phyloP scores from a whole-genome alignment of 2,329 filamentous ascomycete species.

The Cyphellophora europaea region DNA sequence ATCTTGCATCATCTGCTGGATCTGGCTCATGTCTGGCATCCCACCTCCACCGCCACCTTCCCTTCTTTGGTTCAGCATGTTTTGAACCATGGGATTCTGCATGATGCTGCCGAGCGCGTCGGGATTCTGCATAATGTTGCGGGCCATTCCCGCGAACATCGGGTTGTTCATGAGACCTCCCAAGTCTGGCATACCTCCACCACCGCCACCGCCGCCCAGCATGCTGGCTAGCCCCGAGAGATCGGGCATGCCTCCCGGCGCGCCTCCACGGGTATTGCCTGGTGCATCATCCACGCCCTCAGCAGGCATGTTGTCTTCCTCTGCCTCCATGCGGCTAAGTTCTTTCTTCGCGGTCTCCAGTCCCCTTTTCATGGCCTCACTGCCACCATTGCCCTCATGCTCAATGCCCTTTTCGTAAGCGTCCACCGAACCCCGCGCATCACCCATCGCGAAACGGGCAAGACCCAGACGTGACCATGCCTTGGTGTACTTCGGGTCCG shows the following conservation, averaged over 20 bases:
- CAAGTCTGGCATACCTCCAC: conserved; percentile 73
- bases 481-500: conserved; percentile 92
- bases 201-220: conserved; percentile 52
- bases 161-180: conserved; percentile 88
- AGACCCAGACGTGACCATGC: conserved; percentile 91
- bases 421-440: conserved; percentile 85
- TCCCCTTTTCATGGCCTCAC: conserved; percentile 94
- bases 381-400: conserved; percentile 85
- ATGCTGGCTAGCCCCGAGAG: conserved; percentile 62
- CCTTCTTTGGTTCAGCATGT: conserved; percentile 20
- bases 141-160: conserved; percentile 96
- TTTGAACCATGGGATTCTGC: conserved; percentile 62
- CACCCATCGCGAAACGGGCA: conserved; percentile 82
- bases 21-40: conserved; percentile 66
- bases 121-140: conserved; percentile 95
- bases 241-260: conserved; percentile 57
- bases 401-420: conserved; percentile 91
- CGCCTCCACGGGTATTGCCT: conserved; percentile 33
- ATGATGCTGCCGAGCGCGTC: conserved; percentile 86
- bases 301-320: conserved; percentile 38
- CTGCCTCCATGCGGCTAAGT: conserved; percentile 67
- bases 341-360: conserved; percentile 85
- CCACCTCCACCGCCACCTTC: conserved; percentile 53
- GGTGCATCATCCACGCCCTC: conserved; percentile 42
- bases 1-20: conserved; percentile 73